Conservation (phyloP, 2,329 filamentous ascomycete genomes). For the Fusarium floridanum region DNA sequence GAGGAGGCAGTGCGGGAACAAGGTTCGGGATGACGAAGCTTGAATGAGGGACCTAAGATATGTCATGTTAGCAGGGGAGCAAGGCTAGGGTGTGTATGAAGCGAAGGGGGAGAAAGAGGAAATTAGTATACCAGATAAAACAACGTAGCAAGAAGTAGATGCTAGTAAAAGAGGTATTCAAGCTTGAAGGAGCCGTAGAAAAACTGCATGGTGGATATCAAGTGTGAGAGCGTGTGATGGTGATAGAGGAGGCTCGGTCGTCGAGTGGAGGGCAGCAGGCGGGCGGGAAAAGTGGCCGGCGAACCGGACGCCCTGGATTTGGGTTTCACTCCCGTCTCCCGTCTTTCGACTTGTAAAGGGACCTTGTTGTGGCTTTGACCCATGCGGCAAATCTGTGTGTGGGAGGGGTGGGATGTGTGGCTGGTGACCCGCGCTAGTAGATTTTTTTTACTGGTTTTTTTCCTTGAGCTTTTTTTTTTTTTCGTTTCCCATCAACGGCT, state of each 20-base stretch:
- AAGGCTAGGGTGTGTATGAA: background rate
- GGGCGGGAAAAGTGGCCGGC: slow-evolving; percentile 42
- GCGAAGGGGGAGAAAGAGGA: background rate
- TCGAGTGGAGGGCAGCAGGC: slow-evolving; percentile 23
- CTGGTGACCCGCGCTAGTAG: background rate
- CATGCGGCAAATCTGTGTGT: background rate
- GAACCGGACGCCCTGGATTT: slow-evolving; percentile 43
- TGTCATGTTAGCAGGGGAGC: slow-evolving; percentile 30
- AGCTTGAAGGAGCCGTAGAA: background rate
- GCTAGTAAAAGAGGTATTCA: background rate
- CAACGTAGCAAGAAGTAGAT: background rate
- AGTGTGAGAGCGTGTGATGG: slow-evolving; percentile 25
- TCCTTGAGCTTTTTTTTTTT: background rate
- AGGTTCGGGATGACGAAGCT: slow-evolving; percentile 31
- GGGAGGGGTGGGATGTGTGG: slow-evolving; percentile 1
- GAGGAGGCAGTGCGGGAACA: slow-evolving; percentile 8
- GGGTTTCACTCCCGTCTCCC: background rate
- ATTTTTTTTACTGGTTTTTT: background rate
- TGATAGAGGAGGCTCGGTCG: slow-evolving; percentile 37
- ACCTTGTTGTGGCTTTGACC: background rate
- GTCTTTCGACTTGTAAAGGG: too few species aligned
- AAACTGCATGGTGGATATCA: slow-evolving; percentile 14
- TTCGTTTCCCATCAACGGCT: background rate
- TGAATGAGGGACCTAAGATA: slow-evolving; percentile 29
- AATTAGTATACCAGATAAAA: background rate